These are phyloP conservation scores for Cryoendolithus antarcticus DNA, from an alignment of 2,329 filamentous ascomycete species.

Conservation along the genomic window DNA sequence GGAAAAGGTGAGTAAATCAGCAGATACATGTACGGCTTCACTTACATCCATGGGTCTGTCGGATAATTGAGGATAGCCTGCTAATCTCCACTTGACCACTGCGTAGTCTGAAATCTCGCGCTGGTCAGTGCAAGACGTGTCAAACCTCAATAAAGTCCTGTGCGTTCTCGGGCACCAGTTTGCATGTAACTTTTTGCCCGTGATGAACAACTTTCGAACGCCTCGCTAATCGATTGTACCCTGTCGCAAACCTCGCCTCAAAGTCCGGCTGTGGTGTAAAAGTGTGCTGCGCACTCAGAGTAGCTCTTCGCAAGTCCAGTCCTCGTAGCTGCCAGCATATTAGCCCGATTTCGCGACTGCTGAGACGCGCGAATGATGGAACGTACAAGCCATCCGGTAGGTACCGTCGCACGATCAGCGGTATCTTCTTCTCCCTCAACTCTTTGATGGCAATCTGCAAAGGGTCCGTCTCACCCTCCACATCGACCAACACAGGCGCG, in stretches of 20 bases:
- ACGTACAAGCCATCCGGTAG: conserved; percentile 88
- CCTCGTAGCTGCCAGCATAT: conserved; percentile 61
- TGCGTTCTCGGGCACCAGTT: too few relatives aligned
- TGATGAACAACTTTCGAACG: not conserved
- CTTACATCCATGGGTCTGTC: too few relatives aligned
- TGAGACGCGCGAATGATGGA: not conserved
- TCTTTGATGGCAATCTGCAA: conserved; percentile 97
- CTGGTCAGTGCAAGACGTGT: too few relatives aligned
- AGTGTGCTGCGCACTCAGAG: conserved; percentile 33
- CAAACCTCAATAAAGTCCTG: too few relatives aligned
- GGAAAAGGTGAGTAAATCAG: too few relatives aligned
- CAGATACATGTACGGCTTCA: too few relatives aligned
- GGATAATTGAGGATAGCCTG: too few relatives aligned
- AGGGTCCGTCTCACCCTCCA: conserved; percentile 95
- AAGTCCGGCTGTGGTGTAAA: not conserved
- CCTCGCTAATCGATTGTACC: not conserved
- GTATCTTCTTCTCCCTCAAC: conserved; percentile 96
- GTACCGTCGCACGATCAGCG: conserved; percentile 86
- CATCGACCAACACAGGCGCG: conserved; percentile 87
- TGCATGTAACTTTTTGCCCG: too few relatives aligned
- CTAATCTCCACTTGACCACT: too few relatives aligned
- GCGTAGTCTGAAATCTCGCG: too few relatives aligned
- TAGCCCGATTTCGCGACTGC: not conserved
- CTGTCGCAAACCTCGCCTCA: too few relatives aligned
- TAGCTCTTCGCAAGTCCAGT: conserved; percentile 97